A percentile compares a stretch with the other conserved stretches of the same genome.
Conservation (phyloP, 345 rosid genomes). For the Passiflora organensis region DNA sequence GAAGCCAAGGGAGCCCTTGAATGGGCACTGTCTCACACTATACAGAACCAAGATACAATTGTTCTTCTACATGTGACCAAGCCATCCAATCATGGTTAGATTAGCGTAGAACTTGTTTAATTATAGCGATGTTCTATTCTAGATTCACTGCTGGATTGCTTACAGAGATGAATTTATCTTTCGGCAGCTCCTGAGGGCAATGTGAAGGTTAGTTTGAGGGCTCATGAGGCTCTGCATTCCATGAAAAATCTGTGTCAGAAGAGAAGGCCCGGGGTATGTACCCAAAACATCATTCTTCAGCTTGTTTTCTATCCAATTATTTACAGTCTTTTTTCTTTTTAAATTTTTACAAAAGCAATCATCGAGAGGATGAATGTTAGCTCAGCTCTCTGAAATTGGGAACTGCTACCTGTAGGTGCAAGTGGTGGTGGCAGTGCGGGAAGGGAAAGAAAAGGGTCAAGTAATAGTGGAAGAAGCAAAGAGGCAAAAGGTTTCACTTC, state of each 20-base stretch:
- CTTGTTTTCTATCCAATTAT: too few relatives aligned
- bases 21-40: constrained; percentile 75
- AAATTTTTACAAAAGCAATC: too few relatives aligned
- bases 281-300: not conserved
- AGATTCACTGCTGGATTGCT: not conserved
- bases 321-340: not conserved
- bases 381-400: too few relatives aligned
- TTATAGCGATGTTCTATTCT: too few relatives aligned
- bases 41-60: constrained; percentile 53
- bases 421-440: constrained; percentile 48
- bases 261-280: constrained; percentile 68
- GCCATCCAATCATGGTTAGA: constrained; percentile 39
- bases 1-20: constrained; percentile 79
- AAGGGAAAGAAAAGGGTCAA: constrained; percentile 68
- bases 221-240: constrained; percentile 42
- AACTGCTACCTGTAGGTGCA: constrained; percentile 46
- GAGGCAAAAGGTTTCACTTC: constrained; percentile 46
- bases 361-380: not conserved
- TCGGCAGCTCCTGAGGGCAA: constrained; percentile 30
- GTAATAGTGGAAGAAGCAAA: constrained; percentile 76
- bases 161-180: not conserved
- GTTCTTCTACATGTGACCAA: constrained; percentile 54
- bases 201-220: constrained; percentile 39
- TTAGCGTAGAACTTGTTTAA: too few relatives aligned
- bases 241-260: constrained; percentile 57